Conservation (phyloP, 2,329 filamentous ascomycete genomes). For the Colletotrichum nymphaeae region DNA sequence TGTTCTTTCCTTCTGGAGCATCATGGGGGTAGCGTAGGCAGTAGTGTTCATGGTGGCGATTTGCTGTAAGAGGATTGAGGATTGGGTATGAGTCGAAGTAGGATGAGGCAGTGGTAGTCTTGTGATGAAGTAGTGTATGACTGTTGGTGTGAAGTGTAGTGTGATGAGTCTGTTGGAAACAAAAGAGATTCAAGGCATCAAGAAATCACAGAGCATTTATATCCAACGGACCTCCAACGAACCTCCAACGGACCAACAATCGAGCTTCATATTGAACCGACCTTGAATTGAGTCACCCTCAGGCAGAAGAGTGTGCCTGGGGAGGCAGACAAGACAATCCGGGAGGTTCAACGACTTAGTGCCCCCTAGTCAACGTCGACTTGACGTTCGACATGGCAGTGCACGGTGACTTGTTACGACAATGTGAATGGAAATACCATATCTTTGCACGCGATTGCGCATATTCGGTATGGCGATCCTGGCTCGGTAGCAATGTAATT, state of each 20-base stretch:
- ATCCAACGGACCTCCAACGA: not conserved
- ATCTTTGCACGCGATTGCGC: not conserved
- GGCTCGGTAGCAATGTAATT: not conserved
- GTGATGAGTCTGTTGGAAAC: not conserved
- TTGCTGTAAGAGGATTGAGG: not conserved
- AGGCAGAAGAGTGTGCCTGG: slow-evolving; percentile 1
- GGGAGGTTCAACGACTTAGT: not conserved
- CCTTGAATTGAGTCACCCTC: not conserved
- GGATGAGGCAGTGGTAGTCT: not conserved
- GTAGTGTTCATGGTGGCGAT: not conserved
- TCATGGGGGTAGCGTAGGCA: not conserved
- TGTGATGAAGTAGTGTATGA: not conserved
- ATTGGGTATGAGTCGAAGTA: not conserved
- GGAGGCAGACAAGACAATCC: slow-evolving; percentile 12
- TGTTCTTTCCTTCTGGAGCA: not conserved
- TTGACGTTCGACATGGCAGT: not conserved
- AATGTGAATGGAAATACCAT: not conserved
- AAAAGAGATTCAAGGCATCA: not conserved
- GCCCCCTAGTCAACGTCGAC: not conserved
- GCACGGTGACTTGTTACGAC: not conserved
- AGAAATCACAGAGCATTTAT: not conserved
- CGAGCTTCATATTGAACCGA: not conserved
- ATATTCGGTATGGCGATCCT: not conserved
- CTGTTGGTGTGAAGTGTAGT: not conserved
- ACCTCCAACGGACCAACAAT: not conserved